These are phyloP conservation scores for Talaromyces borbonicus DNA, from an alignment of 495 filamentous ascomycete genomes.

Conservation along the genomic window DNA sequence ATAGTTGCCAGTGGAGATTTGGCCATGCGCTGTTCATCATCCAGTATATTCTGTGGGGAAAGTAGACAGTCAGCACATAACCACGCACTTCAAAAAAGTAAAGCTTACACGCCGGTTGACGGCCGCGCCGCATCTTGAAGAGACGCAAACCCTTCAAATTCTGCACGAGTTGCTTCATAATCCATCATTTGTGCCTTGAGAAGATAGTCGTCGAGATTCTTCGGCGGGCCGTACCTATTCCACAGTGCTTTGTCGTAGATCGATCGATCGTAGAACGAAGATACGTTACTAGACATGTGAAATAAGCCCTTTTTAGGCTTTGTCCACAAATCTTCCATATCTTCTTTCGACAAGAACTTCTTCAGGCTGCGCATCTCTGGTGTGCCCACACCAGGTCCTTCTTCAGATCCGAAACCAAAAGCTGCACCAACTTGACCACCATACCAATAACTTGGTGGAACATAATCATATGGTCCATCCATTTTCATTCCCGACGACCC, in stretches of 20 bases:
- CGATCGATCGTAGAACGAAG: conserved; percentile 41
- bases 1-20: conserved; percentile 55
- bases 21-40: conserved; percentile 61
- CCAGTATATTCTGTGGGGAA: conserved; percentile 44
- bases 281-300: conserved; percentile 48
- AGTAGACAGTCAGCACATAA: too few species aligned
- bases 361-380: conserved; percentile 44
- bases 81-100: too few species aligned
- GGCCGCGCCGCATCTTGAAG: conserved; percentile 41
- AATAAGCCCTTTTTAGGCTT: conserved; percentile 41
- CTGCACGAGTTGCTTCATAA: conserved; percentile 51
- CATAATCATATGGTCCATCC: conserved; percentile 61
- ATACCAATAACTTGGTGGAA: conserved; percentile 56
- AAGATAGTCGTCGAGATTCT: conserved; percentile 44
- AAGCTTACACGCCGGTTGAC: conserved; percentile 42
- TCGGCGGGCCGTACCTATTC: conserved; percentile 43
- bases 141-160: conserved; percentile 48
- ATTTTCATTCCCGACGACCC: conserved; percentile 55
- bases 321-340: conserved; percentile 47
- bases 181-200: conserved; percentile 48
- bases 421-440: conserved; percentile 42
- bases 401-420: conserved; percentile 54
- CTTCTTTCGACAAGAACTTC: conserved; percentile 40
- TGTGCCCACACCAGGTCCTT: conserved; percentile 51
- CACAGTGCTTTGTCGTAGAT: conserved; percentile 49